phyloP scores from a whole-genome alignment of 352 stramenopile species.

The Phytophthora hybrid region DNA sequence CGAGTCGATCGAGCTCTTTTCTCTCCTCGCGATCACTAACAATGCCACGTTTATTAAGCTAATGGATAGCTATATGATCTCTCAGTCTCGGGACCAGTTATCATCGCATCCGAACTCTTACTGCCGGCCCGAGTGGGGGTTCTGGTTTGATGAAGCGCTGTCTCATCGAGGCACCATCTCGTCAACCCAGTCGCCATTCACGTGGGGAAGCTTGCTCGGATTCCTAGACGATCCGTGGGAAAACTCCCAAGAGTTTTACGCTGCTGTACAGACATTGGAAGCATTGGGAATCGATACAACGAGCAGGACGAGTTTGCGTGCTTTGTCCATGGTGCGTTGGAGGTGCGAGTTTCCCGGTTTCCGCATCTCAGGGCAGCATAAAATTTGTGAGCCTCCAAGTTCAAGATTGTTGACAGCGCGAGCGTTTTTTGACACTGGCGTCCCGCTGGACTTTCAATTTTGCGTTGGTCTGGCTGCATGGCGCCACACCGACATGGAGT shows the following conservation, averaged over 20 bases:
- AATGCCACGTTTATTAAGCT: background rate
- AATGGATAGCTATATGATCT: background rate
- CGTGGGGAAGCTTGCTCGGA: background rate
- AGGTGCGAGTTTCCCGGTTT: background rate
- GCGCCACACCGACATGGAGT: background rate
- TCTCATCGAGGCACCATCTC: background rate
- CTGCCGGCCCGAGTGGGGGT: background rate
- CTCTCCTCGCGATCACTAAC: background rate
- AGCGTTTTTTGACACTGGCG: background rate
- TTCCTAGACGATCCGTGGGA: background rate
- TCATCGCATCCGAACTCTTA: background rate
- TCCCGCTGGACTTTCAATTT: background rate
- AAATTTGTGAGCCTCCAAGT: background rate
- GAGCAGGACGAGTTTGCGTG: background rate
- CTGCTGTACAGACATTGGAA: background rate
- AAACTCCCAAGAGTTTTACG: background rate
- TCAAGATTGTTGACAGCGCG: too few species aligned
- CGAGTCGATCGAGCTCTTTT: background rate
- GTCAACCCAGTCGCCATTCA: background rate
- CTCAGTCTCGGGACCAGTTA: background rate
- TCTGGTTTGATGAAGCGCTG: background rate
- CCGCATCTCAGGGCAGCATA: background rate
- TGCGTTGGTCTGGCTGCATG: background rate
- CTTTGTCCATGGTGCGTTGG: background rate
- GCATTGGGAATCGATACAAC: background rate